These are phyloP conservation scores for Cinnamomum chago DNA, from an alignment of 164 flowering plant genomes.

Conservation along the genomic window DNA sequence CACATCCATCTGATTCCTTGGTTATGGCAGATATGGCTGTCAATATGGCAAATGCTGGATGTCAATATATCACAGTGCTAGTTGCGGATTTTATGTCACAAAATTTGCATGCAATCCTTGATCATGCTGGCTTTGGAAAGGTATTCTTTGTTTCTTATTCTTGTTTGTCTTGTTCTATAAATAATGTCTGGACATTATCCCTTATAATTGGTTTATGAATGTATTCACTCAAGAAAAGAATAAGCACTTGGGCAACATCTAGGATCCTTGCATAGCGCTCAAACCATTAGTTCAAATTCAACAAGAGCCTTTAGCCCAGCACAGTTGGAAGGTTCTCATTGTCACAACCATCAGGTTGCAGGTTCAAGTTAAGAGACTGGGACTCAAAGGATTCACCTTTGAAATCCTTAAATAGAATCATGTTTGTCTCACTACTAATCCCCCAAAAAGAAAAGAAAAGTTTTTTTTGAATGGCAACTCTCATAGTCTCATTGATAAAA, in stretches of 20 bases:
- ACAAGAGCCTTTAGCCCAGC: too few relatives aligned
- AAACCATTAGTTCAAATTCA: too few relatives aligned
- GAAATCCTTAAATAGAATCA: too few relatives aligned
- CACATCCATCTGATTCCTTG: constrained; percentile 87
- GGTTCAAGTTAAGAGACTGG: too few relatives aligned
- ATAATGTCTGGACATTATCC: too few relatives aligned
- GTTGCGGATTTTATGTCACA: constrained; percentile 99
- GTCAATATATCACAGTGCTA: constrained; percentile 72
- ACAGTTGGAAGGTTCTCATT: too few relatives aligned
- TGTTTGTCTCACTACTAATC: too few relatives aligned
- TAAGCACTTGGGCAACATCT: background rate
- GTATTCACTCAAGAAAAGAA: background rate
- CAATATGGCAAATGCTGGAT: constrained; percentile 88
- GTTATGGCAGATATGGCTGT: constrained; percentile 96
- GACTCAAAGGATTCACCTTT: too few relatives aligned
- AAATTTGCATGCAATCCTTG: constrained; percentile 97
- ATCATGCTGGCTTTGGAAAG: constrained; percentile 84
- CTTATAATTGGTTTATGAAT: background rate
- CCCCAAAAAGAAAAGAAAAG: too few relatives aligned
- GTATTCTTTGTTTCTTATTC: constrained; percentile 32
- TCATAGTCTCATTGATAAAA: too few relatives aligned
- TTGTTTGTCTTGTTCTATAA: background rate
- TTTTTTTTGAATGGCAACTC: too few relatives aligned
- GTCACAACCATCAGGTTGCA: too few relatives aligned
- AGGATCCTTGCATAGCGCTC: background rate